Conservation (phyloP, 805 yeast genomes). For the Metschnikowia noctiluminum region DNA sequence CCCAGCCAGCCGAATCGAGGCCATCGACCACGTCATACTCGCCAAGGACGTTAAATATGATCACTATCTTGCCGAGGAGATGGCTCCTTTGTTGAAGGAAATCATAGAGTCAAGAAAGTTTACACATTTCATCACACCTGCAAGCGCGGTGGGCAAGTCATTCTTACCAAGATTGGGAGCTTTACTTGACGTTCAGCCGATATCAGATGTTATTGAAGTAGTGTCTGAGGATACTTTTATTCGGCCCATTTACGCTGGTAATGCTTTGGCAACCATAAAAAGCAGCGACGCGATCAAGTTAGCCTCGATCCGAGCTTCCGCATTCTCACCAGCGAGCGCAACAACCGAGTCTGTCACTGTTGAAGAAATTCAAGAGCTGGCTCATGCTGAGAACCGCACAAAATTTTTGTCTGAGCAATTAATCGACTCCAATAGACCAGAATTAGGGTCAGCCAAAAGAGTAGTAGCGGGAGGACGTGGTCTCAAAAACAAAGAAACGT, state of each 20-base stretch:
- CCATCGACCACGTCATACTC: conserved; percentile 53
- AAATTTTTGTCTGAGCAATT: conserved; percentile 77
- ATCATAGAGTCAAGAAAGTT: conserved; percentile 43
- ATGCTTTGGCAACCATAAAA: conserved; percentile 80
- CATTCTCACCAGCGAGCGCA: conserved; percentile 52
- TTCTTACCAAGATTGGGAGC: conserved; percentile 87
- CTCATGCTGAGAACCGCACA: conserved; percentile 38
- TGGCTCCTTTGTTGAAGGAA: conserved; percentile 62
- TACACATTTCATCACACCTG: conserved; percentile 75
- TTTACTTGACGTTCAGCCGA: conserved; percentile 78
- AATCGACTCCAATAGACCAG: conserved; percentile 82
- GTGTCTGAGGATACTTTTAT: conserved; percentile 68
- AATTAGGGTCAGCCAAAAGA: conserved; percentile 73
- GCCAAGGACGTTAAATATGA: conserved; percentile 59
- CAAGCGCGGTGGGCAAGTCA: conserved; percentile 85
- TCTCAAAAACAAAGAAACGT: conserved; percentile 82
- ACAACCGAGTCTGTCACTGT: conserved; percentile 36
- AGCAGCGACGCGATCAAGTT: conserved; percentile 63
- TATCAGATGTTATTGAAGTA: conserved; percentile 75
- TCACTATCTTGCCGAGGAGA: conserved; percentile 74
- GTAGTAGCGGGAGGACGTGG: conserved; percentile 96
- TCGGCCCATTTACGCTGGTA: conserved; percentile 96
- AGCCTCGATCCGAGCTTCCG: conserved; percentile 79
- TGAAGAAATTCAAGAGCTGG: conserved; percentile 44
- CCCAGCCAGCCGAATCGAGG: conserved; percentile 51